Conservation (phyloP, 2,329 filamentous ascomycete genomes). For the Colletotrichum costaricense region DNA sequence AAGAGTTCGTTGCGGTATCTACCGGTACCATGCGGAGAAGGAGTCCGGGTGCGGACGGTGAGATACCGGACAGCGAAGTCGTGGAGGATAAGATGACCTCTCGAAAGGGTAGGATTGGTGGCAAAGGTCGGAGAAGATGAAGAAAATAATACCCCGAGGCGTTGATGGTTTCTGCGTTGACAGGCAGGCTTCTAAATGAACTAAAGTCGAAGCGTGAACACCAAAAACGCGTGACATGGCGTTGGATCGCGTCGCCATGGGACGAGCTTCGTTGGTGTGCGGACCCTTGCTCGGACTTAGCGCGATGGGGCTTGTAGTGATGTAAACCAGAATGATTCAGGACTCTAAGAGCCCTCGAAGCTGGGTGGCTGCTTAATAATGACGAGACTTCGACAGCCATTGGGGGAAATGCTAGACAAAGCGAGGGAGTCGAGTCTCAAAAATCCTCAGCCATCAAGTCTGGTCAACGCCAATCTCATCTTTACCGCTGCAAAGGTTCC, state of each 20-base stretch:
- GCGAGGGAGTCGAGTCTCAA: background rate
- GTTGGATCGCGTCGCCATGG: constrained; percentile 27
- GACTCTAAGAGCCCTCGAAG: background rate
- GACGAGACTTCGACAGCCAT: background rate
- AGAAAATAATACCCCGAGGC: background rate
- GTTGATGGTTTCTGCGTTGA: background rate
- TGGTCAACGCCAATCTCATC: background rate
- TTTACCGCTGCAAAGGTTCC: background rate
- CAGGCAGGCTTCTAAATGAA: background rate
- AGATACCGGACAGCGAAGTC: constrained; percentile 67
- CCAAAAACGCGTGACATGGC: constrained; percentile 20
- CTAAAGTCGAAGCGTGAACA: background rate
- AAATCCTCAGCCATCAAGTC: background rate
- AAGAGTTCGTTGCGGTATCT: constrained; percentile 79
- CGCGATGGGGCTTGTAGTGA: constrained; percentile 10
- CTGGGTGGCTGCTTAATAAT: constrained; percentile 9
- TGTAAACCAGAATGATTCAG: background rate
- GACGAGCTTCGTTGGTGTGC: constrained; percentile 29
- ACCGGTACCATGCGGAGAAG: constrained; percentile 88
- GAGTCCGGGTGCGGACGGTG: constrained; percentile 80
- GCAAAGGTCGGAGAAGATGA: constrained; percentile 30
- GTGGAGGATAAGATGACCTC: constrained; percentile 51
- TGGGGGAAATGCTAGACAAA: background rate
- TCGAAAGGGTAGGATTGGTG: constrained; percentile 51
- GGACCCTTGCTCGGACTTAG: constrained; percentile 15